phyloP scores from a whole-genome alignment of 2,329 filamentous ascomycete species.

The Clonostachys sp. region DNA sequence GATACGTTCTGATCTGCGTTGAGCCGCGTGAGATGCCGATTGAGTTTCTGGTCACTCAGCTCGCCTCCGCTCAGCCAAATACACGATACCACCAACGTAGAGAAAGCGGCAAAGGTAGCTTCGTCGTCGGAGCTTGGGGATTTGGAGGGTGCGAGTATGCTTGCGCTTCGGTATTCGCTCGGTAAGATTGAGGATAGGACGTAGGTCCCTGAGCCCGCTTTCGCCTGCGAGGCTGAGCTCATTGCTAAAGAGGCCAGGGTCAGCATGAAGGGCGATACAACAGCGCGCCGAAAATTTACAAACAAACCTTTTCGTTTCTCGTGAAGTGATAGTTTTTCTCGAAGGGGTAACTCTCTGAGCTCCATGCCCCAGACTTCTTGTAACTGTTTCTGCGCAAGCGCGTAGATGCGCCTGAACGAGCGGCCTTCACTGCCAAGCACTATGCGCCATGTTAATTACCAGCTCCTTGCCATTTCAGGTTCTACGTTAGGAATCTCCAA shows the following conservation, averaged over 20 bases:
- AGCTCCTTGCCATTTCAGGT: neutral
- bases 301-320: slow-evolving; percentile 68
- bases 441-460: slow-evolving; percentile 14
- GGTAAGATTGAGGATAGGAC: slow-evolving; percentile 74
- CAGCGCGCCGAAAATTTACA: neutral
- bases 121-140: slow-evolving; percentile 64
- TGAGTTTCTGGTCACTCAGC: slow-evolving; percentile 74
- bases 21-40: slow-evolving; percentile 67
- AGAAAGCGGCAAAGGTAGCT: slow-evolving; percentile 76
- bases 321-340: slow-evolving; percentile 75
- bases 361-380: slow-evolving; percentile 83
- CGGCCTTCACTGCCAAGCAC: slow-evolving; percentile 69
- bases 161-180: slow-evolving; percentile 56
- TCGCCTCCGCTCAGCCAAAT: slow-evolving; percentile 71
- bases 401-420: slow-evolving; percentile 74
- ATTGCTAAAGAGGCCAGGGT: slow-evolving; percentile 19
- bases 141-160: slow-evolving; percentile 64
- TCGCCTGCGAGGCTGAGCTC: slow-evolving; percentile 43
- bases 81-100: slow-evolving; percentile 72
- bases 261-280: slow-evolving; percentile 4
- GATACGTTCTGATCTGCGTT: slow-evolving; percentile 74
- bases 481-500: slow-evolving; percentile 16
- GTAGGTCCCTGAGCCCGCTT: slow-evolving; percentile 64
- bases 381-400: slow-evolving; percentile 69
- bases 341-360: slow-evolving; percentile 74